Evolutionary conservation across 2,329 filamentous ascomycete genomes (phyloP).

Genomic region (Beauveria sp.): DNA sequence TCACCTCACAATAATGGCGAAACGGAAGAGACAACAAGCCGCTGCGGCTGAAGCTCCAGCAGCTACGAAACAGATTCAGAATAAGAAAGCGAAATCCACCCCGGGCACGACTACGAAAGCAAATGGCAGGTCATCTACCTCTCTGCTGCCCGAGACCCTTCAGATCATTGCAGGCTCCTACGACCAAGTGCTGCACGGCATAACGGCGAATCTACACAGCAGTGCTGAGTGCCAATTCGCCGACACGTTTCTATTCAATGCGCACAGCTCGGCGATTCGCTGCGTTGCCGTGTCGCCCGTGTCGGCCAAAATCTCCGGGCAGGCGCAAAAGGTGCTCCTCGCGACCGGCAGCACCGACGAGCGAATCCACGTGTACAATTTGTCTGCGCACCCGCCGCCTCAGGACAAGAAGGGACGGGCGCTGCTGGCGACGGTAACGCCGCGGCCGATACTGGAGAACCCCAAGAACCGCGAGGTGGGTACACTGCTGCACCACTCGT

Average conservation of each 20-base stretch:
- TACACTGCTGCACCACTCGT: constrained; percentile 76
- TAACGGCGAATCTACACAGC: constrained; percentile 61
- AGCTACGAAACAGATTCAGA: constrained; percentile 16
- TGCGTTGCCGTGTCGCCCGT: constrained; percentile 79
- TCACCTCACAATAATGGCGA: constrained; percentile 31
- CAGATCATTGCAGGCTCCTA: constrained; percentile 93
- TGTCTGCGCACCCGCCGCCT: constrained; percentile 60
- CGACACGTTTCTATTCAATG: constrained; percentile 93
- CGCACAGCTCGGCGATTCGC: constrained; percentile 82
- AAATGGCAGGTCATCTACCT: constrained; percentile 18
- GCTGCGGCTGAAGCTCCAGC: constrained; percentile 17
- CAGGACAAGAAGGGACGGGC: constrained; percentile 44
- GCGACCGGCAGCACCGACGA: constrained; percentile 91
- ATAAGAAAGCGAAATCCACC: constrained; percentile 27
- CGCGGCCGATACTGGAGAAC: constrained; percentile 73
- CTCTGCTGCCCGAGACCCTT: constrained; percentile 46
- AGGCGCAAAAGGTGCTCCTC: constrained; percentile 75
- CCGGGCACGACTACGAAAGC: constrained; percentile 6
- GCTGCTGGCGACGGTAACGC: constrained; percentile 58
- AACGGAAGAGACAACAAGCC: constrained; percentile 39
- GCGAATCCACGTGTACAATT: constrained; percentile 86
- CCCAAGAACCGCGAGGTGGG: constrained; percentile 82
- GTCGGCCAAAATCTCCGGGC: constrained; percentile 51
- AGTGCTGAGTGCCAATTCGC: constrained; percentile 55
- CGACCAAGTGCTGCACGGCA: constrained; percentile 83